Percentiles rank a stretch among this genome's conserved stretches.
Conservation (phyloP, 106 monocot species). For the Dendrobium chrysotoxum region DNA sequence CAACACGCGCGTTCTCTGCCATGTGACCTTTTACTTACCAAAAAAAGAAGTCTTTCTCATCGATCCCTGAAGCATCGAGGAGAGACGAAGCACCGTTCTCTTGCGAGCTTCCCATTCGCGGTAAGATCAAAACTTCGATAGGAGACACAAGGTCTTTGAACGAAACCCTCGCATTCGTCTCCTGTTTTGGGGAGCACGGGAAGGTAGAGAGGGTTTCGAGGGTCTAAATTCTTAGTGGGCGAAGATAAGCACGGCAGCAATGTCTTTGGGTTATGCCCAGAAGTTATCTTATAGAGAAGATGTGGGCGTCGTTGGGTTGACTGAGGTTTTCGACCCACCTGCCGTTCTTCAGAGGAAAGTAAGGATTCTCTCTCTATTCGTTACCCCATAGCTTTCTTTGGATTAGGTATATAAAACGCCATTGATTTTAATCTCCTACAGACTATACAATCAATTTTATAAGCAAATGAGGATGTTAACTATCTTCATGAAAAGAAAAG, state of each 20-base stretch:
- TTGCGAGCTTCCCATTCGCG: not conserved
- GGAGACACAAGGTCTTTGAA: not conserved
- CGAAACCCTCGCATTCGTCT: not conserved
- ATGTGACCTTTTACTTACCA: not conserved
- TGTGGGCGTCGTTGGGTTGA: constrained; percentile 90
- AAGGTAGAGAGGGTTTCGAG: not conserved
- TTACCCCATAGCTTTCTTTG: not conserved
- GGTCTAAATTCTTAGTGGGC: not conserved
- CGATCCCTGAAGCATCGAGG: not conserved
- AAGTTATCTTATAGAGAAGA: constrained; percentile 95
- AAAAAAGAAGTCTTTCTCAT: not conserved
- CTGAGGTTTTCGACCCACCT: constrained; percentile 85
- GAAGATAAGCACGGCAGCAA: constrained; percentile 9
- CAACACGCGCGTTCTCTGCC: not conserved
- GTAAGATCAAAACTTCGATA: not conserved
- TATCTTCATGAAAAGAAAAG: not conserved
- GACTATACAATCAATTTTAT: not conserved
- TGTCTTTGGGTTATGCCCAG: constrained; percentile 95
- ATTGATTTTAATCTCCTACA: not conserved
- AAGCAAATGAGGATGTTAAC: not conserved
- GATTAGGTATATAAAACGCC: not conserved
- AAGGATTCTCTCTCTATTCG: not conserved
- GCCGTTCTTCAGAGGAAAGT: constrained; percentile 66
- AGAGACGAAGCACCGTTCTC: not conserved
- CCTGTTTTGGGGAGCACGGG: not conserved